These are phyloP conservation scores for Termitomyces sp. DNA, from an alignment of 768 basidiomycete species.

Conservation along the genomic window DNA sequence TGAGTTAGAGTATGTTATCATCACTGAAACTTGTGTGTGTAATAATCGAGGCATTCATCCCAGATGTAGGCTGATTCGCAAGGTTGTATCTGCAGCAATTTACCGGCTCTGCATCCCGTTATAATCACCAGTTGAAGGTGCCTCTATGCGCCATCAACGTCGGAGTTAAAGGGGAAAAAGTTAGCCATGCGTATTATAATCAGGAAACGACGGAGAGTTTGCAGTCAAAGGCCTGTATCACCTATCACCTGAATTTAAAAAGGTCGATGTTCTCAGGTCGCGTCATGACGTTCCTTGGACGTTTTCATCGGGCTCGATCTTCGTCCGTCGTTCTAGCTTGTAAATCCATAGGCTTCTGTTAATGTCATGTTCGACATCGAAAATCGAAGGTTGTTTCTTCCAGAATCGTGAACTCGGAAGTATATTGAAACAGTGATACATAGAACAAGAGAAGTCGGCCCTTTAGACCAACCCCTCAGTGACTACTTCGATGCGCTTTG, in stretches of 20 bases:
- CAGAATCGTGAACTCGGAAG: background rate
- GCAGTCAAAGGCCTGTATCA: background rate
- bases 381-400: background rate
- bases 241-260: background rate
- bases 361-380: too few relatives aligned
- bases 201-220: background rate
- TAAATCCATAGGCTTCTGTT: background rate
- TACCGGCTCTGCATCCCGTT: background rate
- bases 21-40: background rate
- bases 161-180: background rate
- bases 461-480: background rate
- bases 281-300: background rate
- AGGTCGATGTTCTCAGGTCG: background rate
- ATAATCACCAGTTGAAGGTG: background rate
- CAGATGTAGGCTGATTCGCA: background rate
- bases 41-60: background rate
- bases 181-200: background rate
- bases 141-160: background rate
- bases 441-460: background rate
- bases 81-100: background rate
- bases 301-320: background rate
- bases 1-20: background rate
- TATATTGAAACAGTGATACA: background rate
- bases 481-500: slow-evolving; percentile 57
- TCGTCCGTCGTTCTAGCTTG: background rate